Conservation (phyloP, 2,329 filamentous ascomycete genomes). For the Pseudogymnoascus sp. region DNA sequence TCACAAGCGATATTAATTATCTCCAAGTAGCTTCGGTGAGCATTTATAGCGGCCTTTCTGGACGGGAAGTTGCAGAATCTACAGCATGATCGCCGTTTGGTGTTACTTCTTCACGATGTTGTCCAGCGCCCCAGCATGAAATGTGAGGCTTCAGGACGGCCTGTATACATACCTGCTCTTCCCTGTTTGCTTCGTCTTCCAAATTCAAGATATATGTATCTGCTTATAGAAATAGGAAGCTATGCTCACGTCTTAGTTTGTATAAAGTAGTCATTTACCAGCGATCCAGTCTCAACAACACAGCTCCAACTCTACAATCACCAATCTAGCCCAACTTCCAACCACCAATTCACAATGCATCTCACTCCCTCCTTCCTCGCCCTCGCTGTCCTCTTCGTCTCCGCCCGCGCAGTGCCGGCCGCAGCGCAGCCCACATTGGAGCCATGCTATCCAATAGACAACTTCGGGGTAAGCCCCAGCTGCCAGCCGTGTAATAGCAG, state of each 20-base stretch:
- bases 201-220: neutral
- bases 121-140: neutral
- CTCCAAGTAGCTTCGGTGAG: neutral
- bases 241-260: neutral
- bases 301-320: neutral
- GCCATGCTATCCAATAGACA: neutral
- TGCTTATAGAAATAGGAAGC: neutral
- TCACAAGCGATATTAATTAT: neutral
- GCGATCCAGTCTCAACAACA: neutral
- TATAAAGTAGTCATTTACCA: neutral
- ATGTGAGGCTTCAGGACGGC: neutral
- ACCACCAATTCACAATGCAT: neutral
- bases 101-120: conserved; percentile 1
- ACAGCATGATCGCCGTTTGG: neutral
- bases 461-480: neutral
- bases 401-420: neutral
- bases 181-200: neutral
- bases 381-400: neutral
- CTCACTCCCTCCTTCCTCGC: neutral
- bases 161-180: neutral
- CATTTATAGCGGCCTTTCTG: neutral
- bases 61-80: neutral
- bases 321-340: neutral
- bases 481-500: neutral
- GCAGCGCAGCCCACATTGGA: neutral